Evolutionary conservation across 208 protist genomes (phyloP).

Genomic region (Leishmania amazonensis): DNA sequence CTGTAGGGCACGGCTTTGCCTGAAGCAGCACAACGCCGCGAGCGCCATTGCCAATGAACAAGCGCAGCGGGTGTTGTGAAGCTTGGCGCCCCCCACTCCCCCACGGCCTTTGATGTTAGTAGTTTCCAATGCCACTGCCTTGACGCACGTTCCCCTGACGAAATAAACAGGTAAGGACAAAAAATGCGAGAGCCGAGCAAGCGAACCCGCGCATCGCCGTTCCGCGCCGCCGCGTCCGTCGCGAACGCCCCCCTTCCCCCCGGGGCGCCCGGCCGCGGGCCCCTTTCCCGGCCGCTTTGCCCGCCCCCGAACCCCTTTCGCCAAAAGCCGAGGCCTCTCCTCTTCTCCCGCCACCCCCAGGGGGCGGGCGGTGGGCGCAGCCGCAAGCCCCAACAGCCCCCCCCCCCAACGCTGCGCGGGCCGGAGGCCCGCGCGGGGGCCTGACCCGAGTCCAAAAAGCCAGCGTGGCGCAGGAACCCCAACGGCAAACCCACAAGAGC

Average conservation of each 20-base stretch:
- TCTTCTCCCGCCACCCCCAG: too few relatives aligned
- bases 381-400: neutral
- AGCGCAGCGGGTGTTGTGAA: neutral
- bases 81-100: neutral
- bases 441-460: neutral
- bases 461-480: too few relatives aligned
- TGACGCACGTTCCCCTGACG: too few relatives aligned
- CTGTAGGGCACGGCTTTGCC: too few relatives aligned
- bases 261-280: neutral
- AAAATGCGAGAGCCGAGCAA: neutral
- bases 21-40: too few relatives aligned
- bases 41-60: neutral
- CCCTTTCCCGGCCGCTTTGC: neutral
- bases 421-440: neutral
- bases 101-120: too few relatives aligned
- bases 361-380: accelerated
- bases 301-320: too few relatives aligned
- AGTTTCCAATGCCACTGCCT: neutral
- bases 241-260: neutral
- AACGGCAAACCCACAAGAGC: neutral
- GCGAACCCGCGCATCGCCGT: neutral
- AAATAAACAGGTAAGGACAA: neutral
- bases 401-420: neutral
- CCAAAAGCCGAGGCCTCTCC: too few relatives aligned
- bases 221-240: too few relatives aligned